Evolutionary conservation across 352 stramenopile genomes (phyloP).

Genomic region (Thalassiosira exigua): DNA sequence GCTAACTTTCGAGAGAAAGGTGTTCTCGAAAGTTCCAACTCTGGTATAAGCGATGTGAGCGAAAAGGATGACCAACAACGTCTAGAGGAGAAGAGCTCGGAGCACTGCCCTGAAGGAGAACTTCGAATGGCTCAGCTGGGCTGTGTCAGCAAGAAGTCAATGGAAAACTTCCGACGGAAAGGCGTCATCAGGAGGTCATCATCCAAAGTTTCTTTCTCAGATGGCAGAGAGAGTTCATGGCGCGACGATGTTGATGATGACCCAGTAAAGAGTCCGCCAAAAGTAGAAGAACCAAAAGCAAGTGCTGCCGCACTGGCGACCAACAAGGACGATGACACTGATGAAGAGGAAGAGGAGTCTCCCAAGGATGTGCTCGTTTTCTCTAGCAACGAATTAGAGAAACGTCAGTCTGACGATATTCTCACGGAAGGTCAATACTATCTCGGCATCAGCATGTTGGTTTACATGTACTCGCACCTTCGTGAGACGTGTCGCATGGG

Average conservation of each 20-base stretch:
- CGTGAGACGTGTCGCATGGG: constrained; percentile 37
- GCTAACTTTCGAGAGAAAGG: no score
- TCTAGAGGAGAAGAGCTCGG: not conserved
- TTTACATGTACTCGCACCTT: constrained; percentile 44
- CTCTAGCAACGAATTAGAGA: constrained; percentile 6
- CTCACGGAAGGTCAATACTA: constrained; percentile 50
- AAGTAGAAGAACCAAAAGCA: no score
- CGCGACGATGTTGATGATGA: not conserved
- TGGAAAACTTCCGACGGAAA: constrained; percentile 9
- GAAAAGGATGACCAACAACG: constrained; percentile 7
- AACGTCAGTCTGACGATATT: constrained; percentile 19
- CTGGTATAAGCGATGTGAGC: no score
- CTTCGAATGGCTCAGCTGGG: constrained; percentile 13
- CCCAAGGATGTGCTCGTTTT: constrained; percentile 12
- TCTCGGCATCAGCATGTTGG: constrained; percentile 43
- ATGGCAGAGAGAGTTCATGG: not conserved
- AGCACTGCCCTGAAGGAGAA: constrained; percentile 27
- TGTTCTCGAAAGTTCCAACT: no score
- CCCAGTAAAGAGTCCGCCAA: not conserved
- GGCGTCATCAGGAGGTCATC: not conserved
- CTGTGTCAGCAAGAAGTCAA: constrained; percentile 15
- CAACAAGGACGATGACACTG: not conserved
- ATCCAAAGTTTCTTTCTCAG: constrained; percentile 23
- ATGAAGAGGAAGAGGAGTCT: constrained; percentile 11
- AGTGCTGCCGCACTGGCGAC: not conserved